Evolutionary conservation across 306 rosid species (phyloP).

Genomic region (Crataegus laevigata): DNA sequence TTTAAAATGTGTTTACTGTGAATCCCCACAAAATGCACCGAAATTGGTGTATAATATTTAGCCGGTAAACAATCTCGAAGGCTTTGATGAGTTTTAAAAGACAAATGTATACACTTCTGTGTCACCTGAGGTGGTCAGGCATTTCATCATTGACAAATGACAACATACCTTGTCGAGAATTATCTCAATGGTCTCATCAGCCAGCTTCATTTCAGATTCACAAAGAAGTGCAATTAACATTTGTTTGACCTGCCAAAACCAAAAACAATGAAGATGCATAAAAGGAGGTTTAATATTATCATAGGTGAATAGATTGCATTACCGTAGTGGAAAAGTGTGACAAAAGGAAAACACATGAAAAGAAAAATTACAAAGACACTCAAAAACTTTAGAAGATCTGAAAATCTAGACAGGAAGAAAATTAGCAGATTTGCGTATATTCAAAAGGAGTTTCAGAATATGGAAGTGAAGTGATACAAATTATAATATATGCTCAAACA

Average conservation of each 20-base stretch:
- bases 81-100: too few relatives aligned
- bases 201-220: slow-evolving; percentile 73
- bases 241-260: slow-evolving; percentile 60
- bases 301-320: background rate
- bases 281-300: background rate
- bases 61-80: too few relatives aligned
- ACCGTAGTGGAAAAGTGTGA: background rate
- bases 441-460: background rate
- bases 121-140: too few relatives aligned
- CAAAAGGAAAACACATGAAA: background rate
- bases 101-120: too few relatives aligned
- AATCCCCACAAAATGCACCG: background rate
- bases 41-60: too few relatives aligned
- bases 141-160: background rate
- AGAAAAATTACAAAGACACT: background rate
- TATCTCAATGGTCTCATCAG: slow-evolving; percentile 70
- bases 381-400: background rate
- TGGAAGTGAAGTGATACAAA: background rate
- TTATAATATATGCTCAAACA: background rate
- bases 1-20: background rate
- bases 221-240: slow-evolving; percentile 85
- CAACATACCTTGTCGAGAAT: slow-evolving; percentile 67
- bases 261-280: background rate
- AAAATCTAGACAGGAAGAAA: background rate
- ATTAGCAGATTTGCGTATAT: background rate